phyloP scores from a whole-genome alignment of 2,329 filamentous ascomycete genomes.

The Penicillium sp. region DNA sequence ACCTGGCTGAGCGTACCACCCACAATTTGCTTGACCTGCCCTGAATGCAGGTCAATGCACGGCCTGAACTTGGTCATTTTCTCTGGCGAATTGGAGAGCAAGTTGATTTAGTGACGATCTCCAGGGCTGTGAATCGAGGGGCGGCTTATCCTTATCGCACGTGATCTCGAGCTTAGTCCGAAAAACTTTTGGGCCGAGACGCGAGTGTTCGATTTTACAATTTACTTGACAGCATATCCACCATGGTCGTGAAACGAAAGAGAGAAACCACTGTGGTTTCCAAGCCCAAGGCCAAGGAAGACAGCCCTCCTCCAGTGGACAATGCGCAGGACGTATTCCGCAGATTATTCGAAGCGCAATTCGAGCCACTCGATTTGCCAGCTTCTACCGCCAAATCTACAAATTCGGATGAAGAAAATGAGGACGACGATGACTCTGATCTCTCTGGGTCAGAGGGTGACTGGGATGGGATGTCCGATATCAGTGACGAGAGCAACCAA shows the following conservation, averaged over 20 bases:
- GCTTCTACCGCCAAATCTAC: slow-evolving; percentile 10
- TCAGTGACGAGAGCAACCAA: slow-evolving; percentile 40
- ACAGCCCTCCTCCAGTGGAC: slow-evolving; percentile 24
- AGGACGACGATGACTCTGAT: slow-evolving; percentile 28
- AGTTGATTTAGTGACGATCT: slow-evolving; percentile 2
- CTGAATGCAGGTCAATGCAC: slow-evolving; percentile 97
- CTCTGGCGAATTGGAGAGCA: slow-evolving; percentile 7
- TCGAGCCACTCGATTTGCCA: slow-evolving; percentile 64
- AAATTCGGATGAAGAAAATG: slow-evolving; percentile 28
- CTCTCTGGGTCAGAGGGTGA: slow-evolving; percentile 47
- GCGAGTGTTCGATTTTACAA: not conserved
- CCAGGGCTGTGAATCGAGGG: slow-evolving; percentile 12
- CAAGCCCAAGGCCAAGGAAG: slow-evolving; percentile 23
- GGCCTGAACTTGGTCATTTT: slow-evolving; percentile 90
- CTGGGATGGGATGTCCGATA: slow-evolving; percentile 65
- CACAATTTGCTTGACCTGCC: slow-evolving; percentile 97
- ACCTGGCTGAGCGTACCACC: slow-evolving; percentile 80
- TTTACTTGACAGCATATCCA: slow-evolving; percentile 11
- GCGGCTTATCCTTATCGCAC: slow-evolving; percentile 39
- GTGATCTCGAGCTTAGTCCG: slow-evolving; percentile 27
- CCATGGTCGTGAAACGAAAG: slow-evolving; percentile 52
- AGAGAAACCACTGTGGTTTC: slow-evolving; percentile 40
- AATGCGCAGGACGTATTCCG: slow-evolving; percentile 71
- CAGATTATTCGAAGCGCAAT: slow-evolving; percentile 83
- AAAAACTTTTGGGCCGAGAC: slow-evolving; percentile 23